phyloP scores from a whole-genome alignment of 192 early-diverging fungal genomes.

The Endogone sp. region DNA sequence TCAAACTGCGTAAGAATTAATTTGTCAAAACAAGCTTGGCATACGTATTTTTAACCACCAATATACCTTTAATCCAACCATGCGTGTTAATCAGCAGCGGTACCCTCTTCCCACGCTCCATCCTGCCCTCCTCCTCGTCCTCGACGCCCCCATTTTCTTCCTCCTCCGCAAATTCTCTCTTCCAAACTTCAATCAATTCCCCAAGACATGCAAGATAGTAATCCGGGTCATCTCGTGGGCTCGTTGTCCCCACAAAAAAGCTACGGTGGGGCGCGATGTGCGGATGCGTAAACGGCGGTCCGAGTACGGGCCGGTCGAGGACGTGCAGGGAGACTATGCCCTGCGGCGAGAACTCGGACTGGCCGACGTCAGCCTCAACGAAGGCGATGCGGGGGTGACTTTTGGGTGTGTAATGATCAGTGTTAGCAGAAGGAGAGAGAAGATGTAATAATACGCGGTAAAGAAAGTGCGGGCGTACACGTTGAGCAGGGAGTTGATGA shows the following conservation, averaged over 20 bases:
- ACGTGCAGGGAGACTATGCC: constrained; percentile 81
- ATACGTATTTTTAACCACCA: too few species aligned
- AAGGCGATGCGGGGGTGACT: constrained; percentile 73
- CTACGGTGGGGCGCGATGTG: constrained; percentile 55
- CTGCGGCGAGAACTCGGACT: constrained; percentile 80
- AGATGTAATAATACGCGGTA: constrained; percentile 9
- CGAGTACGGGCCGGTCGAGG: constrained; percentile 64
- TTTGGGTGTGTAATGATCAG: background rate
- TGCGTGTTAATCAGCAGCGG: constrained; percentile 95
- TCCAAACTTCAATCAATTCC: constrained; percentile 58
- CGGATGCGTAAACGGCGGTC: constrained; percentile 80
- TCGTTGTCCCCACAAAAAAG: constrained; percentile 71
- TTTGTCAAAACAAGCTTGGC: too few species aligned
- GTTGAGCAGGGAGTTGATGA: constrained; percentile 73
- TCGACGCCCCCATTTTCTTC: constrained; percentile 10
- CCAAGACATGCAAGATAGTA: constrained; percentile 68
- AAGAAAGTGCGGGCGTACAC: constrained; percentile 37
- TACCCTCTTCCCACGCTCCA: constrained; percentile 36
- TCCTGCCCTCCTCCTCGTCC: constrained; percentile 22
- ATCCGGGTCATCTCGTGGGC: constrained; percentile 79
- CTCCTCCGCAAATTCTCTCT: constrained; percentile 27
- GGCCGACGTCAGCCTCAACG: constrained; percentile 91
- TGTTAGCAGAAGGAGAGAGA: background rate
- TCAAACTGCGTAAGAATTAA: too few species aligned
- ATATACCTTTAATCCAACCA: constrained; percentile 84